Evolutionary conservation across 2,329 filamentous ascomycete species (phyloP).

Genomic region (Coniosporium tulheliwenetii): DNA sequence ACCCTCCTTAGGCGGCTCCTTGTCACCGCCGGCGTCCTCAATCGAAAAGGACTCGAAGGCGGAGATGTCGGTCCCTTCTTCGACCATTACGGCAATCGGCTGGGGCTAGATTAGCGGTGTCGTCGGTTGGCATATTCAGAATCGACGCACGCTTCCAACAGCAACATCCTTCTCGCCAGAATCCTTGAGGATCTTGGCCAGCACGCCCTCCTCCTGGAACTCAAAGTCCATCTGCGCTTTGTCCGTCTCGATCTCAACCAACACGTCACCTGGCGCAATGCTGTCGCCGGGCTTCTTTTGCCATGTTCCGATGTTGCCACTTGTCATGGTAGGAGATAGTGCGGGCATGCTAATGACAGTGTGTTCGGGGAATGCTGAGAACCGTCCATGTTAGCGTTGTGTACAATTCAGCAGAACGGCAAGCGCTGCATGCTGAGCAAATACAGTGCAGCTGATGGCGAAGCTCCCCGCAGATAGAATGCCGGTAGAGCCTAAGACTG

Average conservation of each 20-base stretch:
- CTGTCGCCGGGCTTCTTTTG: slow-evolving; percentile 91
- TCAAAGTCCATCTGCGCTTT: slow-evolving; percentile 99
- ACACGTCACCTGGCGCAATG: slow-evolving; percentile 79
- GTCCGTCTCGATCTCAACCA: slow-evolving; percentile 98
- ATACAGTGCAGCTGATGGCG: slow-evolving; percentile 1
- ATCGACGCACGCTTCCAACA: slow-evolving; percentile 72
- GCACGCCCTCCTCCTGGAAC: slow-evolving; percentile 93
- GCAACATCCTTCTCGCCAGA: slow-evolving; percentile 86
- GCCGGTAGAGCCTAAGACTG: too few relatives aligned
- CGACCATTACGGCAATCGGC: slow-evolving; percentile 92
- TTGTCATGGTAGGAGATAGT: slow-evolving; percentile 92
- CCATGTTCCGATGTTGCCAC: slow-evolving; percentile 93
- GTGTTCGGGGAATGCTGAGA: slow-evolving; percentile 81
- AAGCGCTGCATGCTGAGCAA: too few relatives aligned
- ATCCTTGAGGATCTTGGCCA: slow-evolving; percentile 88
- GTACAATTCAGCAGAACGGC: slow-evolving; percentile 39
- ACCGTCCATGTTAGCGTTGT: slow-evolving; percentile 4
- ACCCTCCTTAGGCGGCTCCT: slow-evolving; percentile 42
- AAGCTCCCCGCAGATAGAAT: not conserved
- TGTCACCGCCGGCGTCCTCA: slow-evolving; percentile 80
- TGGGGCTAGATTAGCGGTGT: slow-evolving; percentile 20
- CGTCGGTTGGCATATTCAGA: not conserved
- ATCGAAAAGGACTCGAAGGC: slow-evolving; percentile 81
- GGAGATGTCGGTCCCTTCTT: slow-evolving; percentile 74
- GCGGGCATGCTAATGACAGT: slow-evolving; percentile 96